A percentile compares a stretch with the other conserved stretches of the same genome.
phyloP scores from a whole-genome alignment of 495 filamentous ascomycete species.

The Neurospora sp. region DNA sequence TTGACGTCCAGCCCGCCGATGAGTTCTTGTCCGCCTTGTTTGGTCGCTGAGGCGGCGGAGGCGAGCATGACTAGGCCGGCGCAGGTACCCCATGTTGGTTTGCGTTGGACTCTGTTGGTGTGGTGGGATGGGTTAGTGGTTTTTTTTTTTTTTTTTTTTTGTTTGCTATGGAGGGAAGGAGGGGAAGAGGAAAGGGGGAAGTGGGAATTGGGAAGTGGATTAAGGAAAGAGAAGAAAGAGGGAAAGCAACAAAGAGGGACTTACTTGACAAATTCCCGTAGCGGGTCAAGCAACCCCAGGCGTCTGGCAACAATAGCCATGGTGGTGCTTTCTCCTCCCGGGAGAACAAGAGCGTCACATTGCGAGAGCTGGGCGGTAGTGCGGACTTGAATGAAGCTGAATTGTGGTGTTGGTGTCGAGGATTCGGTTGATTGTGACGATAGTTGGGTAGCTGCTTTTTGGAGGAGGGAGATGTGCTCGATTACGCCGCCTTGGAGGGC shows the following conservation, averaged over 20 bases:
- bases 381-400: slow-evolving; percentile 70
- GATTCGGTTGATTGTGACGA: not conserved
- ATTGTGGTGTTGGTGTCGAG: slow-evolving; percentile 5
- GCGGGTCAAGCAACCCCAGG: slow-evolving; percentile 68
- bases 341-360: slow-evolving; percentile 81
- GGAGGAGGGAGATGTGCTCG: slow-evolving; percentile 75
- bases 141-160: not conserved
- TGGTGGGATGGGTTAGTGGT: not conserved
- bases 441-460: slow-evolving; percentile 42
- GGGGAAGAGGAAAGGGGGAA: not conserved
- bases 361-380: slow-evolving; percentile 55
- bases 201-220: not conserved
- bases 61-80: slow-evolving; percentile 88
- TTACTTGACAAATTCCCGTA: slow-evolving; percentile 91
- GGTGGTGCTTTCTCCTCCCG: slow-evolving; percentile 90
- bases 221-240: not conserved
- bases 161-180: not conserved
- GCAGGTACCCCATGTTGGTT: slow-evolving; percentile 93
- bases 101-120: slow-evolving; percentile 44
- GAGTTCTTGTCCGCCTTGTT: slow-evolving; percentile 84
- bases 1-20: slow-evolving; percentile 87
- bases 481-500: slow-evolving; percentile 90
- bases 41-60: slow-evolving; percentile 78
- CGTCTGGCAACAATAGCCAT: slow-evolving; percentile 82
- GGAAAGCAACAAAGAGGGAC: slow-evolving; percentile 5